These are phyloP conservation scores for Chaetoscypha palmicola DNA, from an alignment of 2,329 filamentous ascomycete genomes.

Conservation along the genomic window DNA sequence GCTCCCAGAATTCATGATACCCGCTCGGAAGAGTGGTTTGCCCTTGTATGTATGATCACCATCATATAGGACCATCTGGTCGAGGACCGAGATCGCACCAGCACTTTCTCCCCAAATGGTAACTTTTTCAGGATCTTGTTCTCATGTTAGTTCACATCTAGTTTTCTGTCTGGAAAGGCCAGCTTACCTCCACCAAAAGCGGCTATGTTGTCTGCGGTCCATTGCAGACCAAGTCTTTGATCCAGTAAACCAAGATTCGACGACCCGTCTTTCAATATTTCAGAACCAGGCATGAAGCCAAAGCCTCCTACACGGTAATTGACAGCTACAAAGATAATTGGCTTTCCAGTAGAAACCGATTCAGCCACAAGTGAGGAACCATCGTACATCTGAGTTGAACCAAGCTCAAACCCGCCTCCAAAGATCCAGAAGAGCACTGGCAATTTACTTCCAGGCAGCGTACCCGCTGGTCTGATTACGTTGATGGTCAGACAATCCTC, in stretches of 20 bases:
- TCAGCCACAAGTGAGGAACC: slow-evolving; percentile 39
- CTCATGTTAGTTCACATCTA: no score
- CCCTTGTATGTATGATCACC: slow-evolving; percentile 70
- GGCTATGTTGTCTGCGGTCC: slow-evolving; percentile 71
- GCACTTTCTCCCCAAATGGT: slow-evolving; percentile 45
- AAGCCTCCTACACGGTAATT: slow-evolving; percentile 74
- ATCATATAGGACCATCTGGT: slow-evolving; percentile 69
- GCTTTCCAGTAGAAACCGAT: slow-evolving; percentile 45
- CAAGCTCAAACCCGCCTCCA: slow-evolving; percentile 57
- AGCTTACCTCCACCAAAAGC: slow-evolving; percentile 60
- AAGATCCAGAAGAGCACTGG: slow-evolving; percentile 68
- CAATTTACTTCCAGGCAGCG: slow-evolving; percentile 46
- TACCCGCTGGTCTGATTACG: slow-evolving; percentile 52
- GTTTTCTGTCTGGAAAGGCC: not conserved
- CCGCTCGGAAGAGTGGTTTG: slow-evolving; percentile 65
- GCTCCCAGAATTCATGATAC: slow-evolving; percentile 70
- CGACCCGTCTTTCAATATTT: slow-evolving; percentile 59
- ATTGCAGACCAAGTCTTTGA: slow-evolving; percentile 64
- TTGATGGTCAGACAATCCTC: slow-evolving; percentile 61
- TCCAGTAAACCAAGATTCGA: slow-evolving; percentile 67
- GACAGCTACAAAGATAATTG: slow-evolving; percentile 67
- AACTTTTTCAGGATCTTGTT: slow-evolving; percentile 34
- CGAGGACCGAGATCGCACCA: slow-evolving; percentile 64
- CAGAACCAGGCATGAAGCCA: slow-evolving; percentile 64
- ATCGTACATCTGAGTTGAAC: slow-evolving; percentile 46